Percentiles rank a stretch among this genome's conserved stretches.
These are phyloP conservation scores for Aleurites moluccanus DNA, from an alignment of 441 rosid genomes.

Conservation along the genomic window DNA sequence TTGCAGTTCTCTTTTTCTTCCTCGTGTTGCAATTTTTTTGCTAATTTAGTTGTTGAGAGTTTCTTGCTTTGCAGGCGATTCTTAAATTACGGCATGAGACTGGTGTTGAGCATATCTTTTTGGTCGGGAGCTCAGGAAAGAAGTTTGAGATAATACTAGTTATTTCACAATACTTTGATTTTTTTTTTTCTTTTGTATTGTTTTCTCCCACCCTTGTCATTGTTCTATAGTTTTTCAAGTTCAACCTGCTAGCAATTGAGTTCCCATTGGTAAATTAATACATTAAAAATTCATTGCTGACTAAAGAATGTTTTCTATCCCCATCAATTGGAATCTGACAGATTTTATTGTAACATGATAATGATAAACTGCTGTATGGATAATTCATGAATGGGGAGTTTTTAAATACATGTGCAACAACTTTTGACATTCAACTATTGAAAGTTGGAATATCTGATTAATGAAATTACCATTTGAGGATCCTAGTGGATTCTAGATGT, in stretches of 20 bases:
- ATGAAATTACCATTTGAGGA: background rate
- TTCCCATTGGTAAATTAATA: background rate
- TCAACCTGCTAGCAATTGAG: background rate
- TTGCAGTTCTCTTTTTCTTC: constrained; percentile 17
- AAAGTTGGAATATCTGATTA: too few species aligned
- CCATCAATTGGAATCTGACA: background rate
- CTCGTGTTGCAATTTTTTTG: background rate
- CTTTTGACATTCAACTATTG: background rate
- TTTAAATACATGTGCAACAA: background rate
- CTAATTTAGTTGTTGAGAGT: constrained; percentile 26
- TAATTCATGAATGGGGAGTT: constrained; percentile 3
- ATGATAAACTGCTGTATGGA: background rate
- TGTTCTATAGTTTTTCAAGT: background rate
- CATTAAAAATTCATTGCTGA: too few species aligned
- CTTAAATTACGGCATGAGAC: constrained; percentile 84
- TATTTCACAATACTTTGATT: constrained; percentile 17
- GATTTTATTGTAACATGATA: background rate
- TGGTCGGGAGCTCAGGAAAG: constrained; percentile 71
- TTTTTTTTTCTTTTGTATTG: too few species aligned
- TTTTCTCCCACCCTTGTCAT: too few species aligned
- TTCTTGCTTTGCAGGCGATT: constrained; percentile 67
- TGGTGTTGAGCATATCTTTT: constrained; percentile 78
- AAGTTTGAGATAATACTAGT: constrained; percentile 79
- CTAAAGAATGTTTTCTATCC: background rate
- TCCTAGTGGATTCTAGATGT: background rate